Evolutionary conservation across 2,329 filamentous ascomycete species (phyloP), one percentile per base, ranked within the genome.

Genomic region (Hymenoscyphus scutula): DNA sequence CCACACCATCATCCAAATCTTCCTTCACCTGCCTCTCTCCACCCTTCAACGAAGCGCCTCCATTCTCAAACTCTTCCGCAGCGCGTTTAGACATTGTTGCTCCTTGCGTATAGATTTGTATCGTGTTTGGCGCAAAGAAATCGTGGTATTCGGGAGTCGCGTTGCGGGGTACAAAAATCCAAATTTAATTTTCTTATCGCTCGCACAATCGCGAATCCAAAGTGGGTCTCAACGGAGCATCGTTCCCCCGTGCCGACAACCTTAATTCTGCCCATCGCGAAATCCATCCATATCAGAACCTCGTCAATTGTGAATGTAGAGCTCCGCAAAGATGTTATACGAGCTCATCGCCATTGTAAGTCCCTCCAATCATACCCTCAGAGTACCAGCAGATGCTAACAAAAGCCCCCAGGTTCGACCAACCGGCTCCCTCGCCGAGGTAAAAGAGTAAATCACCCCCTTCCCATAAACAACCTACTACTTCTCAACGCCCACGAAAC

Each of bases 311-410:
- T 55, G 63, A 65, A 67, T 66, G 64, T 59, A 67, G 65, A 56
- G n/a, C 32, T 11, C 11, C 32, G 67, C 70, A 75, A 82, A 76
- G 69, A 97, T 99, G 95, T 82, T 99, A 80, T 99, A 99, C 83
- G 95, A 99, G 81, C 82, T 98, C 74, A 95, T 99, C 78, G 95
- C 91, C 77, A 89, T 97, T 79, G 95, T 97, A 80, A 73, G 89
- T 80, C 11, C 51, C 37, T 25, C n/a, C 4, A 41, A 41, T 23
- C 11, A 11, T 1, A 48, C 5, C n/a, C 19, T n/a, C 41, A 8
- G 2, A 23, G 13, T 1, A 23, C 41, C 4, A 3, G 23, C 8
- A 1, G 11, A 48, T 48, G 15, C 41, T 48, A 48, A 48, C n/a
- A 48, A 25, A 48, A n/a, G 6, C 23, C 17, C 4, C 75, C n/a